Evolutionary conservation across 352 stramenopile genomes (phyloP), one percentile per base, ranked within the genome.

Genomic region (Aphanomyces euteiches): DNA sequence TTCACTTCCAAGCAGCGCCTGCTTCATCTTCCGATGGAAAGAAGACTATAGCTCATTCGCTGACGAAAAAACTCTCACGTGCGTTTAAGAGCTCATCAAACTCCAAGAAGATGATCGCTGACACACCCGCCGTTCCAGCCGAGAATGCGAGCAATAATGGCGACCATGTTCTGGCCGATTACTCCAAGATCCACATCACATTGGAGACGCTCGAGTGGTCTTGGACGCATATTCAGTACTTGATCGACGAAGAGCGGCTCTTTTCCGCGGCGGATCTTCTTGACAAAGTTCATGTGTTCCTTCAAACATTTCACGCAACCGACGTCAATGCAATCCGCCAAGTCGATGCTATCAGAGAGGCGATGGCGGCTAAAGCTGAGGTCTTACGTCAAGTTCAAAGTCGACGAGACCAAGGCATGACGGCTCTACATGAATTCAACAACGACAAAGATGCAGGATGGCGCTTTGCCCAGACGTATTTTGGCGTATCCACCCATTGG

Each of bases 401-500:
- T 19, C 79, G 83, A 5, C 78, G 77, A 17, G 67, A 78, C 39
- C 70, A 80, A 53, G 84, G 84, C 2, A 70, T 84, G 10, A 71
- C 68, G 17, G 83, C 85, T 1, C 61, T 94, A 3, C 81, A 83
- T 37, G 86, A 94, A 39, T 94, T 94, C 72, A 88, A 79, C 59
- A 72, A 74, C 41, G 81, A 87, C 40, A 45, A 21, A 15, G 77
- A 80, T 5, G 79, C 79, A 6, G 82, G 90, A 10, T 94, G 86
- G 86, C 78, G 87, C 41, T 90, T 92, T 71, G 86, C 78, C 0
- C 86, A 94, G 56, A 84, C 77, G 19, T 87, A 90, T 73, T 80
- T 90, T 66, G 86, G 84, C 1, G 82, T 94, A 0, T 89, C 84
- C 2, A 94, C 86, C 0, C 81, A 88, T 36, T 94, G 84, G 83